Evolutionary conservation across 345 rosid genomes (phyloP), one percentile per base, ranked within the genome.

Genomic region (Hevea brasiliensis): DNA sequence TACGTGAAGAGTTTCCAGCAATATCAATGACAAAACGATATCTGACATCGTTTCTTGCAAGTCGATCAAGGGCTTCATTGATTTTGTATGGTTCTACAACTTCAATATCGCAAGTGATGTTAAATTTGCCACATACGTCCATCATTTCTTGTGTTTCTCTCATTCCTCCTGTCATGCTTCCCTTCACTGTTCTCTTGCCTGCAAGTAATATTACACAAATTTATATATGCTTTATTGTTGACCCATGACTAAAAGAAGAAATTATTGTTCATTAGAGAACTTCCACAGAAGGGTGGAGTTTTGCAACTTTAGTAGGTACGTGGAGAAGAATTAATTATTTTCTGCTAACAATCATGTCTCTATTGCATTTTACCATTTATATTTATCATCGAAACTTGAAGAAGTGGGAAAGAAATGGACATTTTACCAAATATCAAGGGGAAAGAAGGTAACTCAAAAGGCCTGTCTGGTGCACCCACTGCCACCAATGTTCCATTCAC

Each of bases 21-120:
- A 87, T 79, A 75, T 89, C 91, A 59, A 87, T 87, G 21, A 89
- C 87, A 62, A 89, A 89, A 12, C 94, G 91, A 48, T 87, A 89
- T 27, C 89, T 71, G 21, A 89, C 90, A 56, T 87, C 90, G 29
- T 86, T 87, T 74, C 56, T 81, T 5, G 86, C 84, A 11, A 89
- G 87, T 9, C 89, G 85, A 26, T 81, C 85, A 62, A 85, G 29
- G 41, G 90, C 86, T 18, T 81, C 67, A 26, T 89, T 87, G 41
- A 86, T 86, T 17, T 75, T 53, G 45, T 82, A 76, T 0, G 87
- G 85, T 48, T 70, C 71, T 9, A 86, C 65, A 44, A 83, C 68
- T 56, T 87, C 93, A 26, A 86, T 27, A 54, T 87, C 88, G 59
- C 87, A 84, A 0, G 83, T 82, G 20, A 89, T 83, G 71, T 84